Conservation (phyloP, 768 basidiomycete species). For the Panaeolus papilionaceus region DNA sequence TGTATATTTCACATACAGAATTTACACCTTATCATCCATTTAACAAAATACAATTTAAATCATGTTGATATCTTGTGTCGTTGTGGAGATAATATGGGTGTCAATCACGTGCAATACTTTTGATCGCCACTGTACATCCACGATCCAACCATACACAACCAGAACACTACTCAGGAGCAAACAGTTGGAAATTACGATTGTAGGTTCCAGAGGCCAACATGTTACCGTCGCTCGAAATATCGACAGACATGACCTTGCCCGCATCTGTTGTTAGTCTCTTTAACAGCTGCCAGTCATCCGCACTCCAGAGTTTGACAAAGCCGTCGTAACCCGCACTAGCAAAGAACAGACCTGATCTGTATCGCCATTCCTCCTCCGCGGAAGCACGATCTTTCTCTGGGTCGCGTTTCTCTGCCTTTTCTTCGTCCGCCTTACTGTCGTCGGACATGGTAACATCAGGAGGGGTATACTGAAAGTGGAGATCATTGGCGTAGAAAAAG, state of each 20-base stretch:
- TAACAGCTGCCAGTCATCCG: constrained; percentile 96
- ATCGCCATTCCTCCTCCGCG: constrained; percentile 72
- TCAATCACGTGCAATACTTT: too few relatives aligned
- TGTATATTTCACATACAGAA: too few relatives aligned
- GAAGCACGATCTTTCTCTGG: constrained; percentile 43
- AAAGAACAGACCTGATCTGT: constrained; percentile 90
- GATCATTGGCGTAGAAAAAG: constrained; percentile 82
- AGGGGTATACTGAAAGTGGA: constrained; percentile 47
- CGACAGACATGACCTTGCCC: constrained; percentile 99
- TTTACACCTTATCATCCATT: too few relatives aligned
- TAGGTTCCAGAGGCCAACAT: constrained; percentile 91
- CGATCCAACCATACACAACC: neutral
- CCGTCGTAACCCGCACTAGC: constrained; percentile 96
- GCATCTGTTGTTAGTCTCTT: constrained; percentile 90
- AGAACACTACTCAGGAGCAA: constrained; percentile 67
- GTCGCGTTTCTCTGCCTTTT: constrained; percentile 37
- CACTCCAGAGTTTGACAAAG: constrained; percentile 94
- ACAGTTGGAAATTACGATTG: constrained; percentile 94
- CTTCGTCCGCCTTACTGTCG: constrained; percentile 42
- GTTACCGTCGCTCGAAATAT: constrained; percentile 83
- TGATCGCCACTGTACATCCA: too few relatives aligned
- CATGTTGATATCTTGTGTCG: too few relatives aligned
- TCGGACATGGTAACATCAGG: constrained; percentile 59
- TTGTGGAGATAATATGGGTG: too few relatives aligned
- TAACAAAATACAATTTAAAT: too few relatives aligned